These are phyloP conservation scores for Parathielavia appendiculata DNA, from an alignment of 495 filamentous ascomycete species.

Conservation along the genomic window DNA sequence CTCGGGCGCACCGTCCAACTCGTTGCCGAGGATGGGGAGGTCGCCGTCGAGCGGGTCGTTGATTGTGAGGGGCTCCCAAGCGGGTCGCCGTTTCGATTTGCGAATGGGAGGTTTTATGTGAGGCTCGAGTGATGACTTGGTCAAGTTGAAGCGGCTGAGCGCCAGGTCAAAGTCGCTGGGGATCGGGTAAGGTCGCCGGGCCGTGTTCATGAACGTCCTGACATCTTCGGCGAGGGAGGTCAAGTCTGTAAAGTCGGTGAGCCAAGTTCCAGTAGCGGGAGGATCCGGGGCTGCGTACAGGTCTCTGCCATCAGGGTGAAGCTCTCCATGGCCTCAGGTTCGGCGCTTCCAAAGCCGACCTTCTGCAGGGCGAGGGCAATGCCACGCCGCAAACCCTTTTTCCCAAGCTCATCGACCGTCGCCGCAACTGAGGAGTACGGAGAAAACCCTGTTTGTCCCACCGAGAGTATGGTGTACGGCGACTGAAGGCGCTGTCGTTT, in stretches of 20 bases:
- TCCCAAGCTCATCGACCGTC: conserved; percentile 33
- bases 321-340: conserved; percentile 40
- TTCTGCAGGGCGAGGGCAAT: conserved; percentile 37
- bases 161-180: conserved; percentile 40
- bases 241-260: conserved; percentile 30
- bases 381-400: conserved; percentile 35
- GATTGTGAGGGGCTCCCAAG: conserved; percentile 28
- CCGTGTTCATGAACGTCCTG: conserved; percentile 30
- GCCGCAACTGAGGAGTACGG: conserved; percentile 1
- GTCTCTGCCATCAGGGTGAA: conserved; percentile 37
- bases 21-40: conserved; percentile 37
- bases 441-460: conserved; percentile 1
- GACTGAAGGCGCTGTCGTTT: conserved; percentile 33
- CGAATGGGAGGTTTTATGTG: conserved; percentile 40
- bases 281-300: conserved; percentile 26
- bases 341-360: conserved; percentile 40
- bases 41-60: conserved; percentile 31
- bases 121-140: conserved; percentile 32
- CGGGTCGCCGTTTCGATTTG: conserved; percentile 28
- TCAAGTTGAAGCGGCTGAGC: conserved; percentile 35
- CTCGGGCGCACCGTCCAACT: conserved; percentile 41
- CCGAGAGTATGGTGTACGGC: conserved; percentile 7
- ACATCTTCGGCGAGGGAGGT: conserved; percentile 29
- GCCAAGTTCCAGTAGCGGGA: not conserved
- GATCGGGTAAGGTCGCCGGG: conserved; percentile 35